phyloP scores from a whole-genome alignment of 805 yeast species.

The Cyberlindnera saturnus region DNA sequence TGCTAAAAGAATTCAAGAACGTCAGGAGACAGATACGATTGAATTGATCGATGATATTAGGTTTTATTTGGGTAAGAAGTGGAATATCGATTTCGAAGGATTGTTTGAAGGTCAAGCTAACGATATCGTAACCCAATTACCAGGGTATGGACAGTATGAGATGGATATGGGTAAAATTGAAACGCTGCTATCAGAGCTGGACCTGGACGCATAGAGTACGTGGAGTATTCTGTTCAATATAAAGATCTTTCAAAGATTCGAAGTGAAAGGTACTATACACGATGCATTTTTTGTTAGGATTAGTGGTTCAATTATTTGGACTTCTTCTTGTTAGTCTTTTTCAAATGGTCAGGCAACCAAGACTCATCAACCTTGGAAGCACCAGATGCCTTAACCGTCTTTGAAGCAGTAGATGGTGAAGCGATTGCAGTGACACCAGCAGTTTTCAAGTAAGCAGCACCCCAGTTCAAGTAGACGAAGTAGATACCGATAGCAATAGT shows the following conservation, averaged over 20 bases:
- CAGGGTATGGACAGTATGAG: slow-evolving; percentile 18
- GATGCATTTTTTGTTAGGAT: neutral
- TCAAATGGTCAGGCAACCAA: slow-evolving; percentile 58
- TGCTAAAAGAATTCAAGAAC: slow-evolving; percentile 47
- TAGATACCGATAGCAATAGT: slow-evolving; percentile 47
- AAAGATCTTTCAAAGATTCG: slow-evolving; percentile 3
- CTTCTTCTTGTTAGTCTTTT: slow-evolving; percentile 25
- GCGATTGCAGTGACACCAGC: slow-evolving; percentile 21
- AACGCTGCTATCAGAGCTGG: slow-evolving; percentile 30
- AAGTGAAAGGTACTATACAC: slow-evolving; percentile 1
- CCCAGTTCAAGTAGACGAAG: slow-evolving; percentile 37
- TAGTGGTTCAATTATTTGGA: slow-evolving; percentile 4
- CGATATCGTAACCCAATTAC: slow-evolving; percentile 16
- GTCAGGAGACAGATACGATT: slow-evolving; percentile 75
- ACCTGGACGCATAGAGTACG: slow-evolving; percentile 34
- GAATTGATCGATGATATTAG: slow-evolving; percentile 76
- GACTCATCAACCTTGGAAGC: slow-evolving; percentile 35
- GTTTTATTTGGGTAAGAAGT: slow-evolving; percentile 40
- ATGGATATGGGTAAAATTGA: slow-evolving; percentile 36
- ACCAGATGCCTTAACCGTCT: slow-evolving; percentile 14
- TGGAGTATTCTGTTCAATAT: neutral
- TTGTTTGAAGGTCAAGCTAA: slow-evolving; percentile 25
- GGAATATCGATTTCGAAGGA: slow-evolving; percentile 26
- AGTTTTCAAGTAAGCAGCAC: slow-evolving; percentile 38
- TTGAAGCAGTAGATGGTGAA: neutral